Percentiles rank a stretch among this genome's conserved stretches.
These are phyloP conservation scores for Klebsormidium nitens DNA, from an alignment of 139 green algal species.

Conservation along the genomic window DNA sequence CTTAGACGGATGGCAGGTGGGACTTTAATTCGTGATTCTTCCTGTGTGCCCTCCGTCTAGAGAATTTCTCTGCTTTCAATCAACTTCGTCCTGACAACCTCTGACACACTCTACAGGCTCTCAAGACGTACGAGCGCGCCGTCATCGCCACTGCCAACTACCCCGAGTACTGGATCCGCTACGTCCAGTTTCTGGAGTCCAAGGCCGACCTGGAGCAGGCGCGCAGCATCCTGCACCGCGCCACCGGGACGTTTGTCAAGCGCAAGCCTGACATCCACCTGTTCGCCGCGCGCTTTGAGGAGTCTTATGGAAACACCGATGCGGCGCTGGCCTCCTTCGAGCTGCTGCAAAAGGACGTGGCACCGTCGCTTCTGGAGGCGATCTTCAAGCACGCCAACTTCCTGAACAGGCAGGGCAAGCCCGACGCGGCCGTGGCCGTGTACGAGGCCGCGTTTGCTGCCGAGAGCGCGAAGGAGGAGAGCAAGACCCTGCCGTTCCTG, in stretches of 20 bases:
- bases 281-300: slow-evolving; percentile 62
- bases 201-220: slow-evolving; percentile 29
- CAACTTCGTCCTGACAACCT: too few relatives aligned
- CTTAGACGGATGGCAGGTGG: too few relatives aligned
- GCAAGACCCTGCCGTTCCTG: slow-evolving; percentile 49
- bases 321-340: slow-evolving; percentile 43
- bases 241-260: slow-evolving; percentile 58
- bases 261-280: slow-evolving; percentile 54
- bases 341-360: slow-evolving; percentile 42
- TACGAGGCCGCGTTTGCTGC: slow-evolving; percentile 49
- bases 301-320: slow-evolving; percentile 52
- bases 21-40: too few relatives aligned
- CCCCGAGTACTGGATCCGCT: slow-evolving; percentile 79
- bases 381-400: slow-evolving; percentile 35
- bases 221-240: slow-evolving; percentile 48
- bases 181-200: slow-evolving; percentile 60
- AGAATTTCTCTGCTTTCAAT: too few relatives aligned
- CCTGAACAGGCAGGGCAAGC: slow-evolving; percentile 25
- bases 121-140: slow-evolving; percentile 75
- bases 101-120: too few relatives aligned
- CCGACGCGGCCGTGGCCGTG: slow-evolving; percentile 39
- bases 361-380: slow-evolving; percentile 52
- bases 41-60: too few relatives aligned
- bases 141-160: slow-evolving; percentile 75
- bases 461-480: slow-evolving; percentile 46